A percentile compares a stretch with the other conserved stretches of the same genome.
phyloP scores from a whole-genome alignment of 2,329 filamentous ascomycete genomes.

The Trichoderma atrobrunneum region DNA sequence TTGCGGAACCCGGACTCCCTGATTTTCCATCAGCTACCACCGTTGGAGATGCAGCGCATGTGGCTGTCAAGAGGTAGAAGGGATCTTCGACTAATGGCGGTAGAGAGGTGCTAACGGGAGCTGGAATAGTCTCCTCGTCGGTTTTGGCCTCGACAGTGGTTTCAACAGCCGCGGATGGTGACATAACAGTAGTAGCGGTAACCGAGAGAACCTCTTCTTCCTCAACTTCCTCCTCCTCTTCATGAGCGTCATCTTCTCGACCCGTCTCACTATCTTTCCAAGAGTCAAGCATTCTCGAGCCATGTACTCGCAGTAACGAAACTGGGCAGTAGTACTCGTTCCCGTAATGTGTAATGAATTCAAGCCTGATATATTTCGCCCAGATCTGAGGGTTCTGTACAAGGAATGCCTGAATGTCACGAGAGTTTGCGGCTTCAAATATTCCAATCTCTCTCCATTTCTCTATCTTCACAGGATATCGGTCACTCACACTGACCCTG shows the following conservation, averaged over 20 bases:
- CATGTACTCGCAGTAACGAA: conserved; percentile 86
- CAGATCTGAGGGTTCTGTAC: conserved; percentile 95
- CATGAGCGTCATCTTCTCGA: conserved; percentile 59
- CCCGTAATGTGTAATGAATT: conserved; percentile 90
- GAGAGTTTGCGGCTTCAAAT: conserved; percentile 87
- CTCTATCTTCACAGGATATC: conserved; percentile 87
- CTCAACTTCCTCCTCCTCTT: conserved; percentile 29
- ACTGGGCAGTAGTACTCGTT: conserved; percentile 96
- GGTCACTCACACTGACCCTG: conserved; percentile 86
- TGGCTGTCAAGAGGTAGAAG: conserved; percentile 5
- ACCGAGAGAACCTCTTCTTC: neutral
- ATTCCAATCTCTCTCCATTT: conserved; percentile 87
- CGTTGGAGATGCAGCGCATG: conserved; percentile 5
- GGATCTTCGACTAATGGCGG: neutral
- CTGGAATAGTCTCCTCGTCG: neutral
- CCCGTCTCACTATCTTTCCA: conserved; percentile 76
- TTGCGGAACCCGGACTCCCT: neutral
- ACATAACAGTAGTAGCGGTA: neutral
- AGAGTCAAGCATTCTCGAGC: conserved; percentile 93
- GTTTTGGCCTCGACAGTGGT: neutral
- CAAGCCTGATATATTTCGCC: conserved; percentile 88
- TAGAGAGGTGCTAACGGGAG: neutral
- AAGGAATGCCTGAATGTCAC: conserved; percentile 90
- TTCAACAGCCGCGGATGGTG: neutral
- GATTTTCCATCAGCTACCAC: neutral